phyloP scores from a whole-genome alignment of 176 grass and related monocot species.

The Calamus simplicifolius region DNA sequence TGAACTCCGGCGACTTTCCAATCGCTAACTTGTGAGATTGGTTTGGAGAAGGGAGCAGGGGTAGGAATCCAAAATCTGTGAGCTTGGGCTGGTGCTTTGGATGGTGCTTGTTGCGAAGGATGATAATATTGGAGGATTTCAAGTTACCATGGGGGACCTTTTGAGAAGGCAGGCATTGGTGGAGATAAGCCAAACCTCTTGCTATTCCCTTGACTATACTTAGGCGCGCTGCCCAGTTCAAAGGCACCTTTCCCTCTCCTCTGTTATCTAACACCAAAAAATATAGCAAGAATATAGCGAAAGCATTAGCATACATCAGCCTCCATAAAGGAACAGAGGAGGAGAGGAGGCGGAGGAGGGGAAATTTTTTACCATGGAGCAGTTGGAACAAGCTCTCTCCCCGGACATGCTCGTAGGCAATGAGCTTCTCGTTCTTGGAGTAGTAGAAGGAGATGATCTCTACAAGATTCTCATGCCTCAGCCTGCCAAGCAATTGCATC shows the following conservation, averaged over 20 bases:
- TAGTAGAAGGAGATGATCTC: slow-evolving; percentile 60
- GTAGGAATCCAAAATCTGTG: slow-evolving; percentile 63
- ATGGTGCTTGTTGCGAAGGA: slow-evolving; percentile 1
- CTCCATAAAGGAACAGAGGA: background rate
- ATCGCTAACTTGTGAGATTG: slow-evolving; percentile 40
- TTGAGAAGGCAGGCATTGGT: slow-evolving; percentile 51
- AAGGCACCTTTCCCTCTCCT: slow-evolving; percentile 60
- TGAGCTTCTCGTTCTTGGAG: slow-evolving; percentile 85
- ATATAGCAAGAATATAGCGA: no score
- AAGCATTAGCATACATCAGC: background rate
- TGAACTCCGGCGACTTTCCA: slow-evolving; percentile 56
- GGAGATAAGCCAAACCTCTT: slow-evolving; percentile 59
- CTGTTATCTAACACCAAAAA: slow-evolving; percentile 41
- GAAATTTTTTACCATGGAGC: slow-evolving; percentile 47
- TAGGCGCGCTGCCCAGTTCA: slow-evolving; percentile 65
- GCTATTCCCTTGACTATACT: slow-evolving; percentile 59
- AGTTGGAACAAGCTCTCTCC: slow-evolving; percentile 76
- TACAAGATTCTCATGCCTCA: slow-evolving; percentile 71
- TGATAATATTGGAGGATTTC: slow-evolving; percentile 81
- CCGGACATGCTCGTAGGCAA: slow-evolving; percentile 59
- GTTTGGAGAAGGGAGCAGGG: slow-evolving; percentile 32
- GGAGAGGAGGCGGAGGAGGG: background rate
- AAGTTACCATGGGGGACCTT: slow-evolving; percentile 78
- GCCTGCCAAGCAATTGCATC: slow-evolving; percentile 69
- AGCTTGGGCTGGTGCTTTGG: slow-evolving; percentile 39